Conservation (phyloP, 2,329 filamentous ascomycete genomes). For the Cladosporium sp. region DNA sequence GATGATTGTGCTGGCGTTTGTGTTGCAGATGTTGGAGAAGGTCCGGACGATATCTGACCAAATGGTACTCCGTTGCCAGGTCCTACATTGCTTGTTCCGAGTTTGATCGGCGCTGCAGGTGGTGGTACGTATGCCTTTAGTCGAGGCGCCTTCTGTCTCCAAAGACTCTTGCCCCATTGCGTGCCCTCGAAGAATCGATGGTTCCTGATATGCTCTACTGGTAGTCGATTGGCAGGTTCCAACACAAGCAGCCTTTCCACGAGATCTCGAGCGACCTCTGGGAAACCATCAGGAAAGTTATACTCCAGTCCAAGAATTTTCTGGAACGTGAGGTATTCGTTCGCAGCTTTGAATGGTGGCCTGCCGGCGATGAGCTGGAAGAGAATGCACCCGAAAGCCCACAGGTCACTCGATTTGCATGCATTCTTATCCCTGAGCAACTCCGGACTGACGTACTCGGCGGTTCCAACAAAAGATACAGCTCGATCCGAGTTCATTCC, state of each 20-base stretch:
- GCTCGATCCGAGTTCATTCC: constrained; percentile 69
- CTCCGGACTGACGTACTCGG: constrained; percentile 97
- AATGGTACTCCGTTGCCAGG: constrained; percentile 26
- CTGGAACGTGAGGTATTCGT: constrained; percentile 96
- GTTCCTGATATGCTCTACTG: constrained; percentile 94
- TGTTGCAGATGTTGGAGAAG: constrained; percentile 10
- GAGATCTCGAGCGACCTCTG: constrained; percentile 79
- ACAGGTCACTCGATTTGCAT: constrained; percentile 95
- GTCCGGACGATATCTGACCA: constrained; percentile 39
- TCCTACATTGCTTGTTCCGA: constrained; percentile 27
- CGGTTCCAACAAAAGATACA: constrained; percentile 94
- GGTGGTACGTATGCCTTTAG: constrained; percentile 81
- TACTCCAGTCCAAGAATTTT: constrained; percentile 96
- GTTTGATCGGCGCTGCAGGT: constrained; percentile 31
- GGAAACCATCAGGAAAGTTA: constrained; percentile 87
- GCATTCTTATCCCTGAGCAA: constrained; percentile 95
- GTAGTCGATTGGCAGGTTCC: constrained; percentile 79
- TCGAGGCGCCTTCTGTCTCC: constrained; percentile 86
- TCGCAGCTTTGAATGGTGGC: constrained; percentile 92
- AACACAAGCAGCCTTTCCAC: constrained; percentile 88
- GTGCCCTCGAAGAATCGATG: constrained; percentile 94
- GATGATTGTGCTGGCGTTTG: constrained; percentile 19
- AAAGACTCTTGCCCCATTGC: constrained; percentile 77
- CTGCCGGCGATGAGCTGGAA: constrained; percentile 95
- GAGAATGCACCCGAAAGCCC: constrained; percentile 98